Base-by-base conservation (phyloP, 2,329 filamentous ascomycete genomes). In the Mariannaea elegans region DNA sequence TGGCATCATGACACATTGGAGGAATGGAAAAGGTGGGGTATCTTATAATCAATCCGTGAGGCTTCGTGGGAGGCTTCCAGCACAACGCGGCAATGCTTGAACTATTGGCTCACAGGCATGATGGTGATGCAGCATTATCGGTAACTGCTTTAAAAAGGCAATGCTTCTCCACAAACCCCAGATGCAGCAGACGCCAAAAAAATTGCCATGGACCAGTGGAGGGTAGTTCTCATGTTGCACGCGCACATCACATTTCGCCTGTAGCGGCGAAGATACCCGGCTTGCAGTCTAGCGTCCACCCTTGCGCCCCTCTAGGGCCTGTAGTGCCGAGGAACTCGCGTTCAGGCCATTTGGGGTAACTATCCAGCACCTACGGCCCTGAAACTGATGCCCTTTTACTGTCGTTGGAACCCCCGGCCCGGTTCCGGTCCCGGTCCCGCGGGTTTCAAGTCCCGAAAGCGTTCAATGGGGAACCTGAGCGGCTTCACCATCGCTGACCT, bases 351-450 rank as follows among this genome's bases (percentile, higher is more conserved):
- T 45, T 56, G 36, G 53, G 53, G 53, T 21, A 56, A n/a, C 13
- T 56, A 50, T 38, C 42, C 18, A 24, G 16, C 27, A 42, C 29
- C 19, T 27, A 23, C 9, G 51, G 34, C 49, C 13, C 39, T 24
- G 7, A 23, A 23, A 42, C 14, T 13, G 13, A 21, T 10, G 18
- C 7, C 12, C 18, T 24, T 24, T 19, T 42, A 5, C 34, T n/a
- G 34, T n/a, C 34, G 34, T 42, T 42, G 39, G 16, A 34, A 16
- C 32, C 38, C 47, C 62, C 62, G 64, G 62, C 47, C 68, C 68
- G 68, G 66, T 70, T 63, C 66, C 66, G 66, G 66, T 68, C 67
- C 61, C 61, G 61, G 61, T 63, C 61, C 56, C 52, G 47, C 51
- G 50, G 44, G 38, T 39, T 46, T 49, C 45, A 52, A 54, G 52